Percentiles rank a stretch among this genome's conserved stretches.
phyloP scores from a whole-genome alignment of 345 rosid genomes.

The Cardiospermum halicacabum region DNA sequence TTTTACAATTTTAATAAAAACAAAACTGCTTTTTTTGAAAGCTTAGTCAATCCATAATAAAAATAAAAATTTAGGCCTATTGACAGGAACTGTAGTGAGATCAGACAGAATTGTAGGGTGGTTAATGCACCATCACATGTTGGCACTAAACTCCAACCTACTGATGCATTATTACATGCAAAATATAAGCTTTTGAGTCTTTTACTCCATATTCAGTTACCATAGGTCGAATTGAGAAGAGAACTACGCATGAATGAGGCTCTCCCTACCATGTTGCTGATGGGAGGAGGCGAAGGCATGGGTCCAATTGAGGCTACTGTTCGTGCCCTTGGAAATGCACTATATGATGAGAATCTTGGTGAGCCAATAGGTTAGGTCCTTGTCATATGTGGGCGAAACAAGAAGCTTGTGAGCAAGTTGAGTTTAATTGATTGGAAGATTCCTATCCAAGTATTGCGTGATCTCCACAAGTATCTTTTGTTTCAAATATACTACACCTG shows the following conservation, averaged over 20 bases:
- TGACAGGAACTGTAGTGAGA: no score
- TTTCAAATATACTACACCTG: neutral
- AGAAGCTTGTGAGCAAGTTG: constrained; percentile 70
- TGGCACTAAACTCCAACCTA: no score
- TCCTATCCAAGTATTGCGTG: constrained; percentile 69
- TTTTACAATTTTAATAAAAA: no score
- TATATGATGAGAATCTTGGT: constrained; percentile 73
- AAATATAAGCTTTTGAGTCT: neutral
- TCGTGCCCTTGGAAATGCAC: constrained; percentile 68
- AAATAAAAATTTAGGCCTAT: no score
- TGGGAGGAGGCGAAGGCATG: constrained; percentile 99
- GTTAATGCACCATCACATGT: no score
- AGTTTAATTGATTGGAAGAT: constrained; percentile 74
- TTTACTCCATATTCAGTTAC: constrained; percentile 4
- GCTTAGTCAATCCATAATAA: no score
- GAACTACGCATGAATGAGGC: constrained; percentile 87
- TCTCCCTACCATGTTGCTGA: constrained; percentile 90
- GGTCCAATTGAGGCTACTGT: constrained; percentile 98
- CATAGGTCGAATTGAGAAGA: constrained; percentile 66
- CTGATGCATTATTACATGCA: no score
- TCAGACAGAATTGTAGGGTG: no score
- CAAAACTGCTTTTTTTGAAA: no score
- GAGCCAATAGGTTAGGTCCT: constrained; percentile 86
- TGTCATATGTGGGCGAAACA: constrained; percentile 86
- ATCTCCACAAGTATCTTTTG: neutral